Percentiles rank a stretch among this genome's conserved stretches.
phyloP scores from a whole-genome alignment of 2,329 filamentous ascomycete genomes.

The Verruconis gallopava region DNA sequence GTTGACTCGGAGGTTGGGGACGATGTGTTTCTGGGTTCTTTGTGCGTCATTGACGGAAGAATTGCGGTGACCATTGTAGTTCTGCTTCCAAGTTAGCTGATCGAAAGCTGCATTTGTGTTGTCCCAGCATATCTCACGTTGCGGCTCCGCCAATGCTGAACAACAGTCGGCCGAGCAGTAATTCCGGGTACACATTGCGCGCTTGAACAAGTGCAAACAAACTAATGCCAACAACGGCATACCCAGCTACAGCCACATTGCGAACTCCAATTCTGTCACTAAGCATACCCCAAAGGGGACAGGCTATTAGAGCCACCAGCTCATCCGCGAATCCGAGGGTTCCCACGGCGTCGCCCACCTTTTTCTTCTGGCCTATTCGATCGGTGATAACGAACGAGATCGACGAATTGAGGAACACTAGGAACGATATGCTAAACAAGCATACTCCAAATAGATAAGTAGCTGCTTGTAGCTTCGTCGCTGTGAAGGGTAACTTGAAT shows the following conservation, averaged over 20 bases:
- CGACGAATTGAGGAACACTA: slow-evolving; percentile 78
- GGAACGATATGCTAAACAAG: slow-evolving; percentile 77
- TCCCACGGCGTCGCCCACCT: slow-evolving; percentile 68
- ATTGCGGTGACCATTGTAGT: slow-evolving; percentile 96
- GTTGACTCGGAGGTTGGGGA: too few relatives aligned
- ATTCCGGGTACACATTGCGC: slow-evolving; percentile 73
- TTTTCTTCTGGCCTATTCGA: slow-evolving; percentile 58
- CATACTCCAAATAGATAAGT: slow-evolving; percentile 73
- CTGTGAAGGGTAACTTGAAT: slow-evolving; percentile 30
- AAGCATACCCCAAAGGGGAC: slow-evolving; percentile 64
- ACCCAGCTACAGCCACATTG: slow-evolving; percentile 54
- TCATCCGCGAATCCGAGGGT: slow-evolving; percentile 79
- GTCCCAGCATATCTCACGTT: slow-evolving; percentile 43
- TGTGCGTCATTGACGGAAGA: slow-evolving; percentile 54
- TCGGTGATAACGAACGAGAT: slow-evolving; percentile 78
- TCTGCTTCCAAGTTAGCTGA: slow-evolving; percentile 17
- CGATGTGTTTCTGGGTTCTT: slow-evolving; percentile 15
- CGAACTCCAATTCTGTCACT: slow-evolving; percentile 67
- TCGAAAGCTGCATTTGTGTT: background rate
- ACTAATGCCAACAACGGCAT: slow-evolving; percentile 64
- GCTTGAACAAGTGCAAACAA: slow-evolving; percentile 76
- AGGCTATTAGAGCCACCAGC: slow-evolving; percentile 66
- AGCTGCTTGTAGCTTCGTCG: slow-evolving; percentile 42
- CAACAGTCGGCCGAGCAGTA: slow-evolving; percentile 69
- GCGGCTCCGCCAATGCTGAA: slow-evolving; percentile 92